These are phyloP conservation scores for Austropuccinia psidii DNA, from an alignment of 1,284 basidiomycete genomes.

Conservation along the genomic window DNA sequence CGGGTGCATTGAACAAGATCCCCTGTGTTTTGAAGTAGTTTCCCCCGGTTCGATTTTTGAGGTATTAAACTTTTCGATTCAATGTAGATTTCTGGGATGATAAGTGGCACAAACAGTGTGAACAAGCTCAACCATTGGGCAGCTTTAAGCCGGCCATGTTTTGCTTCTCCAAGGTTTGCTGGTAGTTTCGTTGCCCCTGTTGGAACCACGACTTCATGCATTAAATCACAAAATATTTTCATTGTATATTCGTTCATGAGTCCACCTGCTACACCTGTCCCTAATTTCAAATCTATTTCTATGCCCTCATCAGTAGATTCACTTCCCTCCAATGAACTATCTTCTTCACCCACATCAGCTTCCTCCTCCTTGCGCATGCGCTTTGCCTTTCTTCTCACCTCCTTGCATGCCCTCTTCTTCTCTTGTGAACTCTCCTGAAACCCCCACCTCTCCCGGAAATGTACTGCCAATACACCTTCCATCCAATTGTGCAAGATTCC, in stretches of 20 bases:
- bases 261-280: neutral
- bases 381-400: neutral
- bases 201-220: neutral
- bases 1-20: conserved; percentile 1
- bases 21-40: neutral
- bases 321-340: neutral
- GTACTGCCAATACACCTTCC: neutral
- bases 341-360: too few relatives aligned
- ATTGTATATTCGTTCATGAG: neutral
- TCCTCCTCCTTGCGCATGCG: neutral
- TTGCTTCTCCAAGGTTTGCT: neutral
- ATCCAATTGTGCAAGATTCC: conserved; percentile 12
- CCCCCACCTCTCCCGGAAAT: neutral
- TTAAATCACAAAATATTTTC: neutral
- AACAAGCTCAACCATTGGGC: conserved; percentile 8
- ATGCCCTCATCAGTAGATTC: too few relatives aligned
- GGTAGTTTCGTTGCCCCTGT: neutral
- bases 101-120: neutral
- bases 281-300: too few relatives aligned
- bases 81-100: neutral
- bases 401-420: neutral
- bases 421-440: neutral
- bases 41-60: neutral
- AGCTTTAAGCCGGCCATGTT: neutral
- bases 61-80: neutral